phyloP scores from a whole-genome alignment of 116 monocot species.

The Posidonia oceanica region DNA sequence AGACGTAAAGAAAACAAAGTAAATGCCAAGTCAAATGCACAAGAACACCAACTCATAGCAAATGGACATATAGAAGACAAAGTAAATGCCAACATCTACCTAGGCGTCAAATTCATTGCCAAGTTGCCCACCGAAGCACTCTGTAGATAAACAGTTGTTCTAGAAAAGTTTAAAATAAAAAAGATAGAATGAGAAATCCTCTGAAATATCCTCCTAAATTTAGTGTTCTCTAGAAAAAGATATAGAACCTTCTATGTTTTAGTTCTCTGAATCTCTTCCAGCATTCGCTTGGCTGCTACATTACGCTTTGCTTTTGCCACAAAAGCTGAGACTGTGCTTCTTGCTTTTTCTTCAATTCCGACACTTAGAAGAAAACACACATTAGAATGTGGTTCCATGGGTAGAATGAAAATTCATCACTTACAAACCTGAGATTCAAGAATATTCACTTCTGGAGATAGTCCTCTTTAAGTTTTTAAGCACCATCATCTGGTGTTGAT shows the following conservation, averaged over 20 bases:
- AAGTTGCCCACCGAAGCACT: no score
- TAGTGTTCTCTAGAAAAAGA: neutral
- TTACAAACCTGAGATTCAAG: constrained; percentile 85
- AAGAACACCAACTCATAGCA: no score
- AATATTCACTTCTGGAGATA: constrained; percentile 77
- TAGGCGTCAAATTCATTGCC: no score
- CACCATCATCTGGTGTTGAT: constrained; percentile 54
- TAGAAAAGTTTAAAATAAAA: no score
- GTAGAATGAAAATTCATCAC: neutral
- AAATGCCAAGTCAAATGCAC: no score
- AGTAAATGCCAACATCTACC: no score
- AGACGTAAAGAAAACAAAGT: no score
- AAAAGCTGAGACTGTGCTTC: constrained; percentile 82
- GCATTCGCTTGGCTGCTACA: constrained; percentile 72
- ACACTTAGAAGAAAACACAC: constrained; percentile 30
- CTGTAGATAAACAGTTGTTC: no score
- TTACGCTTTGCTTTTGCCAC: constrained; percentile 92
- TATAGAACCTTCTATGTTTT: constrained; percentile 72
- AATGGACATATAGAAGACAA: no score
- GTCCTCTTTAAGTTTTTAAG: constrained; percentile 77
- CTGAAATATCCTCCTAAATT: no score
- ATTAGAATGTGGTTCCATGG: neutral
- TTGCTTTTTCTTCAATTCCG: constrained; percentile 89
- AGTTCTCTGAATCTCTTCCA: constrained; percentile 88
- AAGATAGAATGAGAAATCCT: no score